Conservation (phyloP, 192 early-diverging fungal genomes). For the Coemansia sp. region DNA sequence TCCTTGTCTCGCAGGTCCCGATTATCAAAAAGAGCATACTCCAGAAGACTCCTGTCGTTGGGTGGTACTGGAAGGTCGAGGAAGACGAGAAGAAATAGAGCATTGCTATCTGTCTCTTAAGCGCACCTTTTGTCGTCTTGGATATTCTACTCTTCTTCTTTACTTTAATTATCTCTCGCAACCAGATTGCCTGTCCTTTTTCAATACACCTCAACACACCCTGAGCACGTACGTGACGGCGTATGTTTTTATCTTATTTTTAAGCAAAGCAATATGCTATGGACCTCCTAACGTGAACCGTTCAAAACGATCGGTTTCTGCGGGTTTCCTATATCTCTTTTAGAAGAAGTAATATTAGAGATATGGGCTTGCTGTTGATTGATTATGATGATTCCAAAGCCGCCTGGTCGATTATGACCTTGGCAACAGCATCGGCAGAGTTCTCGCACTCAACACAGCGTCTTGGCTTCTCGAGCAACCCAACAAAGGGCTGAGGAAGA, state of each 20-base stretch:
- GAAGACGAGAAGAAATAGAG: slow-evolving; percentile 29
- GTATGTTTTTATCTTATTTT: too few species aligned
- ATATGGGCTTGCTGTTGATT: not conserved
- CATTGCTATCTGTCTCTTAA: not conserved
- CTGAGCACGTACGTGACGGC: too few species aligned
- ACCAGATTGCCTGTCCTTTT: too few species aligned
- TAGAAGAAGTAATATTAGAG: not conserved
- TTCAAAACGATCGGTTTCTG: too few species aligned
- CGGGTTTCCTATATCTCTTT: not conserved
- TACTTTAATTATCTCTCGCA: not conserved
- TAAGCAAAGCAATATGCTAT: too few species aligned
- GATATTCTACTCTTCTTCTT: not conserved
- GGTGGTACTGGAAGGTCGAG: slow-evolving; percentile 58
- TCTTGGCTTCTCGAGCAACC: slow-evolving; percentile 70
- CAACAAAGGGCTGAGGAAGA: slow-evolving; percentile 68
- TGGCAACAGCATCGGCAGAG: slow-evolving; percentile 47
- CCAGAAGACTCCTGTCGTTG: slow-evolving; percentile 46
- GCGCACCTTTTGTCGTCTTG: too few species aligned
- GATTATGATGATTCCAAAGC: not conserved
- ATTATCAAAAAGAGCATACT: slow-evolving; percentile 38
- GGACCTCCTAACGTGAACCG: too few species aligned
- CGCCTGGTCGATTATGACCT: slow-evolving; percentile 25
- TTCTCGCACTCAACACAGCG: slow-evolving; percentile 57
- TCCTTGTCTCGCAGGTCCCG: slow-evolving; percentile 51
- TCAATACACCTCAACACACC: too few species aligned